A percentile compares a stretch with the other conserved stretches of the same genome.
These are phyloP conservation scores for Pneumocystis oryctolagi DNA, from an alignment of 1,139 yeast genomes.

Conservation along the genomic window DNA sequence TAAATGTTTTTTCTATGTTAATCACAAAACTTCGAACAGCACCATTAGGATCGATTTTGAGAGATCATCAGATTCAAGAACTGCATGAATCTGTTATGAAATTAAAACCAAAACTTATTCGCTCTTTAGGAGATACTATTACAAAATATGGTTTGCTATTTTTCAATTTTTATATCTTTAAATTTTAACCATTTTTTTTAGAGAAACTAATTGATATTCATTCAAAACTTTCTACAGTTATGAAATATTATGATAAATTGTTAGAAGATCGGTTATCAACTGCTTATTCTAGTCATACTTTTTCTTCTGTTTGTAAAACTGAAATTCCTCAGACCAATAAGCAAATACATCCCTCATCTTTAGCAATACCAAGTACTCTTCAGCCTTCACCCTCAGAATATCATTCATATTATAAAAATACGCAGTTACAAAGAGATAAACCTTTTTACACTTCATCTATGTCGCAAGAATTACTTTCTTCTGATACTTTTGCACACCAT, in stretches of 20 bases:
- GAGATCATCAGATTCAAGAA: slow-evolving; percentile 48
- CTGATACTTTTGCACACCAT: background rate
- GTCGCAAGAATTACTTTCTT: background rate
- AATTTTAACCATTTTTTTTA: background rate
- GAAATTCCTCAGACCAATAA: background rate
- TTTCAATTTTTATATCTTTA: background rate
- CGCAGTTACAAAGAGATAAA: background rate
- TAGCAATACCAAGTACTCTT: background rate
- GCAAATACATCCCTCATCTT: background rate
- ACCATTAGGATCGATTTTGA: slow-evolving; percentile 37
- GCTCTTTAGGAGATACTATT: slow-evolving; percentile 46
- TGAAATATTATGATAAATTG: slow-evolving; percentile 61
- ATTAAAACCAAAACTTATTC: slow-evolving; percentile 61
- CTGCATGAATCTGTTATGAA: slow-evolving; percentile 49
- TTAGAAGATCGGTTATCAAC: slow-evolving; percentile 50
- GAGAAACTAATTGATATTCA: slow-evolving; percentile 51
- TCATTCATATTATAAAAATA: background rate
- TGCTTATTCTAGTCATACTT: slow-evolving; percentile 28
- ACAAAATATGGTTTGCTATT: slow-evolving; percentile 45
- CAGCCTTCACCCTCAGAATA: background rate
- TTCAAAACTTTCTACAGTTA: slow-evolving; percentile 65
- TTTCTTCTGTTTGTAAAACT: background rate
- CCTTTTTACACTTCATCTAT: background rate
- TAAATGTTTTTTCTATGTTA: slow-evolving; percentile 53
- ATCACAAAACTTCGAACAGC: slow-evolving; percentile 41